phyloP scores from a whole-genome alignment of 2,329 filamentous ascomycete genomes.

The Fusarium cicatricum region DNA sequence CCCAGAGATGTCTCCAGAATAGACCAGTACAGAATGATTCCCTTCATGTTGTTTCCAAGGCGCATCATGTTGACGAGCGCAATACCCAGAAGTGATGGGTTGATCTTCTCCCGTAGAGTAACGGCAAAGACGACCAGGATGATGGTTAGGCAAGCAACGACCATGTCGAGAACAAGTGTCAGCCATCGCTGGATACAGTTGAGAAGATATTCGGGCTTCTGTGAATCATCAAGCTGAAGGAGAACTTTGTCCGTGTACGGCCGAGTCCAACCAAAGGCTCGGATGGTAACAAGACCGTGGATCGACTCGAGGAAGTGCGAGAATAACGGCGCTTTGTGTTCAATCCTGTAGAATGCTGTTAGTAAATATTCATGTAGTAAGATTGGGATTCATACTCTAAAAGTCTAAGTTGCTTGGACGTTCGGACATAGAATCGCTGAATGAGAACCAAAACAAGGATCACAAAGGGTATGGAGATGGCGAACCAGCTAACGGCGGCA shows the following conservation, averaged over 20 bases:
- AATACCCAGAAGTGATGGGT: constrained; percentile 47
- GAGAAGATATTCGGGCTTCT: constrained; percentile 62
- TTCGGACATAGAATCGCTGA: constrained; percentile 63
- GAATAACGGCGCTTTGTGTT: constrained; percentile 46
- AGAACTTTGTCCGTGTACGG: constrained; percentile 50
- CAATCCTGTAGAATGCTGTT: constrained; percentile 36
- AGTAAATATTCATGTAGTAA: not conserved
- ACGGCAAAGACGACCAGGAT: constrained; percentile 49
- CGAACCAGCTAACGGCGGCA: constrained; percentile 54
- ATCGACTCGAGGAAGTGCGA: constrained; percentile 47
- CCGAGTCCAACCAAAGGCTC: constrained; percentile 51
- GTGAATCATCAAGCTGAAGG: constrained; percentile 53
- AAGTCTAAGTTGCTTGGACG: constrained; percentile 62
- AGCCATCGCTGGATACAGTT: constrained; percentile 63
- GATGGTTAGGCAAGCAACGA: constrained; percentile 58
- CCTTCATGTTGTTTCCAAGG: constrained; percentile 40
- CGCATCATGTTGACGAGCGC: constrained; percentile 49
- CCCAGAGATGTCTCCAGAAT: constrained; percentile 44
- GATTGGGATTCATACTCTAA: constrained; percentile 50
- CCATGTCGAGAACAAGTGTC: constrained; percentile 58
- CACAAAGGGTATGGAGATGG: constrained; percentile 55
- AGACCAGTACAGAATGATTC: constrained; percentile 42
- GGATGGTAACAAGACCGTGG: constrained; percentile 46
- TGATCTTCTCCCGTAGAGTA: constrained; percentile 42
- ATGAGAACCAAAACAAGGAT: constrained; percentile 53